Evolutionary conservation across 306 rosid genomes (phyloP), one percentile per base, ranked within the genome.

Genomic region (Delonix regia): DNA sequence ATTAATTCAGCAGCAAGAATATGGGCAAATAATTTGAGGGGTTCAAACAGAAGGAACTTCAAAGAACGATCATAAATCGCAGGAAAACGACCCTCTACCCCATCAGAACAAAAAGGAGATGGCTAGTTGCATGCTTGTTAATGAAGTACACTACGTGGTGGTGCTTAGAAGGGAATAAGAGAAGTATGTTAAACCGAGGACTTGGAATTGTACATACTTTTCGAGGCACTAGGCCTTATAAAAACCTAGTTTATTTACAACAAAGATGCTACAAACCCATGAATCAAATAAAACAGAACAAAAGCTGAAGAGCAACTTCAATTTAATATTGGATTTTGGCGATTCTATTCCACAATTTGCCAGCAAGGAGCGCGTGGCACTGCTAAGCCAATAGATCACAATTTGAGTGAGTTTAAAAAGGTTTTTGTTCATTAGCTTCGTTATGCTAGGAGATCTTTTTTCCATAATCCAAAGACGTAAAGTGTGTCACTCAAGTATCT

Each of bases 191-290:
- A 39, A 52, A 78, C 47, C 16, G 44, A 66, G 77, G 80, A 71
- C 69, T 71, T 53, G 75, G 81, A 74, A 38, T 59, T 86, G 88
- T 86, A 83, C 60, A 51, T 83, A 79, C 93, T 91, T 89, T 87
- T 77, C 59, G 80, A 69, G 86, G 91, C 96, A 91, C 91, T 68
- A 71, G 76, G 33, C 76, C 80, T 83, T 71, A 72, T n/a, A 69
- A 64, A 76, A 59, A 51, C 70, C 36, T 80, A 78, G 81, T 76
- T 83, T 70, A 82, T 80, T 70, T 78, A 78, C 74, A 77, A 16
- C 41, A 38, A 60, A 45, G 63, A 70, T 76, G 62, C 49, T 59
- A 45, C 71, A 52, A 45, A 38, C 42, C 75, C 78, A 72, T 49
- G 73, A 69, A 88, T 83, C 76, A 73, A 80, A 36, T 70, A 55